Base-by-base conservation (phyloP, 164 flowering plant genomes). In the Platanus orientalis region DNA sequence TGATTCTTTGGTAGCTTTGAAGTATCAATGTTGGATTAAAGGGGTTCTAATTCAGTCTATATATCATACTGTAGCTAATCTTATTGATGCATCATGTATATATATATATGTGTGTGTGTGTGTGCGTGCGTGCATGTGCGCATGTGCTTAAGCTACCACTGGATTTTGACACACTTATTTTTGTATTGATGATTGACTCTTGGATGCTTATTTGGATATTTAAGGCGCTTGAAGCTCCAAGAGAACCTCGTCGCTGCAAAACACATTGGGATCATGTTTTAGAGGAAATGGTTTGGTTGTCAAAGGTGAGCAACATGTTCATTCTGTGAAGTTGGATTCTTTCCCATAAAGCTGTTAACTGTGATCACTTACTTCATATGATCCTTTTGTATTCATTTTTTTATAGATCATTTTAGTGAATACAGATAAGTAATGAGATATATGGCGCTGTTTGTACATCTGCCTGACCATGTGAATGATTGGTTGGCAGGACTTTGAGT, bases 261-360 rank as follows among this genome's bases (percentile, higher is more conserved):
- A 66, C 94, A 23, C 97, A 92, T 71, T 95, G 99, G 99, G 99
- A 95, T 79, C 97, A 95, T 84, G 97, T 95, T 66, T 58, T 95
- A 53, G 99, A 90, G 68, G 99, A 95, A 77, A 95, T 95, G 99
- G 77, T 81, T 66, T 95, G 99, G 99, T 73, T 95, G 71, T 92
- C 99, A 63, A 95, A 95, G 97, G 97, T 91, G 71, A 40, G 45
- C 9, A 20, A 61, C 34, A 55, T 44, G 5, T 50, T 54, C 57
- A 47, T 63, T 27, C 62, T 25, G 14, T 47, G 21, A n/a, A 44
- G 40, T 29, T 27, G 50, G 49, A 60, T 56, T 16, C 7, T 3
- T 52, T 28, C 17, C 12, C 44, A 17, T 24, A 55, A 6, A 21
- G 23, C 13, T 48, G 20, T 42, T 20, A 5, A 7, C 12, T 45